Percentiles rank a stretch among this genome's conserved stretches.
phyloP scores from a whole-genome alignment of 441 rosid genomes.

The Geranium incanum region DNA sequence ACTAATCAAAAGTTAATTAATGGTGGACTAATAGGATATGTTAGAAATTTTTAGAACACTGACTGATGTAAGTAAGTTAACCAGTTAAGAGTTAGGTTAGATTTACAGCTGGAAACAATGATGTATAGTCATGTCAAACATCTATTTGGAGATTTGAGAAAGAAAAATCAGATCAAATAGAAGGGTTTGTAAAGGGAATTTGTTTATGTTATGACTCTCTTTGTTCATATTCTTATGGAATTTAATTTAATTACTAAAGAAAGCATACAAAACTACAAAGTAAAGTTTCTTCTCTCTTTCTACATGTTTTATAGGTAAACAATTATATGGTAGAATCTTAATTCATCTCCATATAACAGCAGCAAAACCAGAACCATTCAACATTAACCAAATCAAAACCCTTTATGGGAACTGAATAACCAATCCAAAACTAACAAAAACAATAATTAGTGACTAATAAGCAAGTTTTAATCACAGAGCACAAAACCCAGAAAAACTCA shows the following conservation, averaged over 20 bases:
- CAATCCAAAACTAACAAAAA: neutral
- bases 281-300: constrained; percentile 16
- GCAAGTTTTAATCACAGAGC: neutral
- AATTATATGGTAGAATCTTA: constrained; percentile 18
- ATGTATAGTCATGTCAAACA: neutral
- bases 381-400: neutral
- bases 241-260: constrained; percentile 20
- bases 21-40: too few species aligned
- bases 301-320: neutral
- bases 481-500: neutral
- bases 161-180: neutral
- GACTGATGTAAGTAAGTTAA: too few species aligned
- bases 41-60: too few species aligned
- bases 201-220: constrained; percentile 16
- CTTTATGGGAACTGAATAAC: neutral
- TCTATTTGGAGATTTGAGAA: neutral
- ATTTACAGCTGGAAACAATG: neutral
- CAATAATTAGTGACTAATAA: neutral
- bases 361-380: neutral
- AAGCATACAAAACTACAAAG: constrained; percentile 16
- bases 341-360: neutral
- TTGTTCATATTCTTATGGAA: constrained; percentile 30
- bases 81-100: neutral
- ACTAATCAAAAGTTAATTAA: too few species aligned
- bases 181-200: neutral